Conservation (phyloP, 345 rosid species). For the Raphanus raphanistrum region DNA sequence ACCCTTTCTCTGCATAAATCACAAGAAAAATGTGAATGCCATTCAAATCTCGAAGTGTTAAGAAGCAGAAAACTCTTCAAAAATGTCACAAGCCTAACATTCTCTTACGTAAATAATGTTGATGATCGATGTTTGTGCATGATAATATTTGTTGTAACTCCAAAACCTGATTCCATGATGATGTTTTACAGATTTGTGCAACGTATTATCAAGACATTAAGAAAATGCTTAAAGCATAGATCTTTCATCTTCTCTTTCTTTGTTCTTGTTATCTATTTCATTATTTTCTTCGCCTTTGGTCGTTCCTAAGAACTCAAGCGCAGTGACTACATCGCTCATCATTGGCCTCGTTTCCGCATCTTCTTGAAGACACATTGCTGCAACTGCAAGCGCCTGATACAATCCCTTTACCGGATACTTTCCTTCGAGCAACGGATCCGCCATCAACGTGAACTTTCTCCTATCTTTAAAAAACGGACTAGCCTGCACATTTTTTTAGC, state of each 20-base stretch:
- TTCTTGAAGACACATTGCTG: slow-evolving; percentile 87
- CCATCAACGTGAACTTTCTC: slow-evolving; percentile 59
- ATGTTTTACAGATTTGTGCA: slow-evolving; percentile 1
- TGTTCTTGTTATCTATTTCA: background rate
- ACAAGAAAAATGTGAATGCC: background rate
- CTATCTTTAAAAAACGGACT: slow-evolving; percentile 66
- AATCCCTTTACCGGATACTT: slow-evolving; percentile 58
- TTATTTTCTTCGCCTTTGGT: slow-evolving; percentile 34
- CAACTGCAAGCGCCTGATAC: slow-evolving; percentile 77
- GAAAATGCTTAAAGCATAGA: slow-evolving; percentile 16
- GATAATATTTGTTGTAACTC: background rate
- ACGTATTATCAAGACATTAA: background rate
- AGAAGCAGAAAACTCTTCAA: background rate
- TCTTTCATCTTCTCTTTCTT: slow-evolving; percentile 16
- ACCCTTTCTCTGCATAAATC: background rate
- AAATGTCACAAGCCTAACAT: background rate
- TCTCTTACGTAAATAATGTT: background rate
- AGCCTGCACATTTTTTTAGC: slow-evolving; percentile 46
- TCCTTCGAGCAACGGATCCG: slow-evolving; percentile 65
- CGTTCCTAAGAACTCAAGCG: slow-evolving; percentile 59
- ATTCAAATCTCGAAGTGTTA: background rate
- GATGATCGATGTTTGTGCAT: too few species aligned
- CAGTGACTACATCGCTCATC: slow-evolving; percentile 83
- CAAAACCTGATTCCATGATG: background rate
- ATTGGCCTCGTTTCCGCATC: slow-evolving; percentile 60